These are phyloP conservation scores for Hypoxylon cercidicola DNA, from an alignment of 495 filamentous ascomycete genomes.

Conservation along the genomic window DNA sequence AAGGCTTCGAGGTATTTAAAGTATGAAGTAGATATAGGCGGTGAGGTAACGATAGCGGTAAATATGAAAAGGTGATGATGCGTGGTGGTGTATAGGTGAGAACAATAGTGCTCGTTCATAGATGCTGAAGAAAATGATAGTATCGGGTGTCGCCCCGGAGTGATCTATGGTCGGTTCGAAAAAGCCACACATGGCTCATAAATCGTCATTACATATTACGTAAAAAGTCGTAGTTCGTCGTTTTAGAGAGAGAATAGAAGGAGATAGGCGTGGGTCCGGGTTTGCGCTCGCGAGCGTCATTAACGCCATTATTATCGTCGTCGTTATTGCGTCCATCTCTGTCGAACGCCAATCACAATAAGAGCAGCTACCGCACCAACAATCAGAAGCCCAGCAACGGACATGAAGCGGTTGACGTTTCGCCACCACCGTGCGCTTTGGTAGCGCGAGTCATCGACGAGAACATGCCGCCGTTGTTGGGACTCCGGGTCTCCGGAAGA, in stretches of 20 bases:
- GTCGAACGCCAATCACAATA: slow-evolving; percentile 64
- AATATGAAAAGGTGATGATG: slow-evolving; percentile 13
- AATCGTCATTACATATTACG: slow-evolving; percentile 45
- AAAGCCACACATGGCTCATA: slow-evolving; percentile 39
- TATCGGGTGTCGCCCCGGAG: slow-evolving; percentile 16
- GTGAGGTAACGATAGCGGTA: slow-evolving; percentile 1
- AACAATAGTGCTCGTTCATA: slow-evolving; percentile 22
- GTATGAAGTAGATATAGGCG: slow-evolving; percentile 18
- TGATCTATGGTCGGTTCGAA: slow-evolving; percentile 26
- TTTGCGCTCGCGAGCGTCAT: slow-evolving; percentile 9
- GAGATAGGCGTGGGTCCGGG: slow-evolving; percentile 15
- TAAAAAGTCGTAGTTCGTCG: slow-evolving; percentile 37
- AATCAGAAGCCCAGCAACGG: slow-evolving; percentile 78
- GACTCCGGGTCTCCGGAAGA: slow-evolving; percentile 49
- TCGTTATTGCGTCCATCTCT: slow-evolving; percentile 50
- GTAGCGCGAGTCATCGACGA: slow-evolving; percentile 72
- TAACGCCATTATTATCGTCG: slow-evolving; percentile 9
- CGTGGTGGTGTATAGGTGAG: slow-evolving; percentile 1
- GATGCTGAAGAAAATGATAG: slow-evolving; percentile 12
- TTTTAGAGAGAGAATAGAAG: slow-evolving; percentile 31
- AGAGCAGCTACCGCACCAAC: slow-evolving; percentile 77
- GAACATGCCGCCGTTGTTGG: slow-evolving; percentile 40
- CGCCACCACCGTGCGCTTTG: slow-evolving; percentile 94
- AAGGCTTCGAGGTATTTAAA: slow-evolving; percentile 19
- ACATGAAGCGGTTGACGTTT: slow-evolving; percentile 88